These are phyloP conservation scores for Acrodontium crateriforme DNA, from an alignment of 2,329 filamentous ascomycete genomes.

Conservation along the genomic window DNA sequence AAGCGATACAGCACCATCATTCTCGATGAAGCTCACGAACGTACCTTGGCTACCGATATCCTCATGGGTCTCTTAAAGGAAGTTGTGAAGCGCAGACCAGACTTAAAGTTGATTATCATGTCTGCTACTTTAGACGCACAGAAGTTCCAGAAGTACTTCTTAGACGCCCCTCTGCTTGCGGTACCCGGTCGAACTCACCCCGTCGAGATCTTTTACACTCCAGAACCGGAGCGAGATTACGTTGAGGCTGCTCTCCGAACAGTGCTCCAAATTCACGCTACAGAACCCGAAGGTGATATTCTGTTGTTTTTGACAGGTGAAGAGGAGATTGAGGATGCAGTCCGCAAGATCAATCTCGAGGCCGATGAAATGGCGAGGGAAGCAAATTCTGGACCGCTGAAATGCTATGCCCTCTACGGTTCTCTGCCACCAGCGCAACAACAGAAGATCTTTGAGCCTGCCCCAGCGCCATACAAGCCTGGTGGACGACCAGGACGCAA, in stretches of 20 bases:
- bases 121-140: constrained; percentile 93
- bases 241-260: constrained; percentile 90
- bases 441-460: constrained; percentile 86
- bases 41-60: constrained; percentile 92
- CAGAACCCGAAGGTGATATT: constrained; percentile 83
- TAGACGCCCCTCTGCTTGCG: constrained; percentile 79
- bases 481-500: constrained; percentile 85
- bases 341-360: constrained; percentile 80
- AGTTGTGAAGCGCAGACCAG: constrained; percentile 63
- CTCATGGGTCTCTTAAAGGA: constrained; percentile 94
- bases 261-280: constrained; percentile 90
- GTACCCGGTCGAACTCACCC: constrained; percentile 92
- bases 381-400: constrained; percentile 77
- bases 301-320: constrained; percentile 92
- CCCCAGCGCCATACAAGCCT: constrained; percentile 56
- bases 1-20: constrained; percentile 94
- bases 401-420: constrained; percentile 87
- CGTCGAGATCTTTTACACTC: constrained; percentile 97
- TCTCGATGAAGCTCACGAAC: constrained; percentile 95
- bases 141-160: constrained; percentile 97
- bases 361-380: constrained; percentile 84
- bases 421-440: constrained; percentile 85
- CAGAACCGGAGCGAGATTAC: constrained; percentile 90
- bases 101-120: constrained; percentile 98
- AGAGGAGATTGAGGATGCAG: constrained; percentile 95